phyloP scores from a whole-genome alignment of 768 basidiomycete genomes.

The Amylocystis lapponica region DNA sequence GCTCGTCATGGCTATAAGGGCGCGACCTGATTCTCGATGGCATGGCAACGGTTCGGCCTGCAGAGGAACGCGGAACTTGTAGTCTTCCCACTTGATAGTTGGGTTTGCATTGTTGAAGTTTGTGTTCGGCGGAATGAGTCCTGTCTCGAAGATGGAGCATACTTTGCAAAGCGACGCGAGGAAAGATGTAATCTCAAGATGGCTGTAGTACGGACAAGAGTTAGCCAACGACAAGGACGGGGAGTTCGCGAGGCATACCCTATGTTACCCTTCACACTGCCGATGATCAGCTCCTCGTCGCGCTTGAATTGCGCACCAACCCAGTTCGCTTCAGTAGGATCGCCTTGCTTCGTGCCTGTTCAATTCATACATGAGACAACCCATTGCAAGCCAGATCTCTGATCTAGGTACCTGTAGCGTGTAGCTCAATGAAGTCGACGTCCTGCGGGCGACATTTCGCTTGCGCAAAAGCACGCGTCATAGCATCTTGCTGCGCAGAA shows the following conservation, averaged over 20 bases:
- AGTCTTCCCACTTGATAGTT: constrained; percentile 34
- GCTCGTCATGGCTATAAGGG: constrained; percentile 35
- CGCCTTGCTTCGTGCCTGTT: constrained; percentile 37
- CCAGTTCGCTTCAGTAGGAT: constrained; percentile 47
- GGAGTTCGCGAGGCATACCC: constrained; percentile 30
- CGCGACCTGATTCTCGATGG: constrained; percentile 15
- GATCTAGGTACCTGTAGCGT: constrained; percentile 36
- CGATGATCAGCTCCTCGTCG: constrained; percentile 30
- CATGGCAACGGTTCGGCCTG: constrained; percentile 22
- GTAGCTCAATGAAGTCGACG: constrained; percentile 44
- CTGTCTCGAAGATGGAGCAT: constrained; percentile 31
- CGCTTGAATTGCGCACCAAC: constrained; percentile 34
- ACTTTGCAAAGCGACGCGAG: constrained; percentile 41
- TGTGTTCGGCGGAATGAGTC: constrained; percentile 35
- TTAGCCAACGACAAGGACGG: too few species aligned
- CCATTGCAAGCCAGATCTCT: not conserved
- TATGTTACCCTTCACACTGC: constrained; percentile 43
- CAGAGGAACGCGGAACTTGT: constrained; percentile 30
- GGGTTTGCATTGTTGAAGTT: constrained; percentile 32
- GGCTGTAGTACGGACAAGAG: constrained; percentile 19
- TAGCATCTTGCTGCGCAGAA: constrained; percentile 31
- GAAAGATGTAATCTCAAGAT: constrained; percentile 38
- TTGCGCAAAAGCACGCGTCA: constrained; percentile 29
- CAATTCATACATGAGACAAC: not conserved
- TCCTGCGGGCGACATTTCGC: constrained; percentile 30